phyloP scores from a whole-genome alignment of 2,329 filamentous ascomycete genomes.

The Alternaria novae-zelandiae region DNA sequence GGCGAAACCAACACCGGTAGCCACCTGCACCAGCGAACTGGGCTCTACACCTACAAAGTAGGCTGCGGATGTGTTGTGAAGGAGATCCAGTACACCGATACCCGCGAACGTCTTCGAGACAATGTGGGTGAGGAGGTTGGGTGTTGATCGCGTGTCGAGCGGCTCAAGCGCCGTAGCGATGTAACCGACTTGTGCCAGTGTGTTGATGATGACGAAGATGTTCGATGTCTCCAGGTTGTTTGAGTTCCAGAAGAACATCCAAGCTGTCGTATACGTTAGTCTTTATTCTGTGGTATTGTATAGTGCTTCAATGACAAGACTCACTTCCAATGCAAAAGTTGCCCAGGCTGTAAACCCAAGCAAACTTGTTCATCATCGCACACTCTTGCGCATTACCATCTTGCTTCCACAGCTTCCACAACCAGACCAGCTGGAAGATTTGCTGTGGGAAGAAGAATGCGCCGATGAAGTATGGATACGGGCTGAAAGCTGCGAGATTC shows the following conservation, averaged over 20 bases:
- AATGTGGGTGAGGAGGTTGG: conserved; percentile 63
- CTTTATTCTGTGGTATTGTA: no score
- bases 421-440: conserved; percentile 63
- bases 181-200: conserved; percentile 62
- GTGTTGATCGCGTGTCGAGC: conserved; percentile 59
- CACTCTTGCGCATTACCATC: conserved; percentile 54
- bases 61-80: conserved; percentile 65
- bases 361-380: conserved; percentile 60
- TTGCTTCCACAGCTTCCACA: conserved; percentile 62
- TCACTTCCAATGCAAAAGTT: conserved; percentile 67
- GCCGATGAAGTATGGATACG: conserved; percentile 65
- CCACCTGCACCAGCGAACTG: conserved; percentile 55
- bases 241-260: conserved; percentile 69
- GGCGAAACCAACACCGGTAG: conserved; percentile 63
- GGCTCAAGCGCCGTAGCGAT: conserved; percentile 56
- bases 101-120: conserved; percentile 67
- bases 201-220: conserved; percentile 63
- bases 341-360: conserved; percentile 62
- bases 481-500: conserved; percentile 65
- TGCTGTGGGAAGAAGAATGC: conserved; percentile 69
- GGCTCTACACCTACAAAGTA: conserved; percentile 60
- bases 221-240: conserved; percentile 59
- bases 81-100: conserved; percentile 64
- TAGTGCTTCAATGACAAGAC: no score
- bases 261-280: conserved; percentile 44